Evolutionary conservation across 208 protist genomes (phyloP).

Genomic region (Strigomonas culicis): DNA sequence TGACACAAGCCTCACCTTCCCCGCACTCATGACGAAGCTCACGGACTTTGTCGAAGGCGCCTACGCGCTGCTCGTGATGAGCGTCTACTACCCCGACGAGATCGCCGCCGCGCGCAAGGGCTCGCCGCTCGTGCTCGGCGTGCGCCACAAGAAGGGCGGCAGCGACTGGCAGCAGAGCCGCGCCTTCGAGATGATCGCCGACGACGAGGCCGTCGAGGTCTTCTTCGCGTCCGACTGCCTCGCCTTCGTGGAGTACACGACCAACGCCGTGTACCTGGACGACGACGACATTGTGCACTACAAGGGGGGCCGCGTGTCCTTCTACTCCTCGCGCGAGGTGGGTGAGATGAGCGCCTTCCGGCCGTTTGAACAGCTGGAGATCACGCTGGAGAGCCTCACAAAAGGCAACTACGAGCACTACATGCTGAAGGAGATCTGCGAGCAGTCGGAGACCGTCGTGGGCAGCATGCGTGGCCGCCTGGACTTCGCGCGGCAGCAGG

Average conservation of each 20-base stretch:
- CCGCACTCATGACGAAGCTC: conserved; percentile 47
- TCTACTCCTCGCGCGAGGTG: conserved; percentile 63
- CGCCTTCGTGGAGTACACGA: conserved; percentile 93
- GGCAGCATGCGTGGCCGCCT: conserved; percentile 94
- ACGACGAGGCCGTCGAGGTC: conserved; percentile 45
- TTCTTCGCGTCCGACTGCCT: conserved; percentile 94
- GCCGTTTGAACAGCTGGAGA: conserved; percentile 48
- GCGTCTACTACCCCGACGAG: conserved; percentile 86
- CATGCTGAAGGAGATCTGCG: conserved; percentile 98
- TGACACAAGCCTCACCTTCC: conserved; percentile 42
- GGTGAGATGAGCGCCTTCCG: conserved; percentile 11
- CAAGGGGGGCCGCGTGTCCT: conserved; percentile 30
- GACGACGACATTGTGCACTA: conserved; percentile 93
- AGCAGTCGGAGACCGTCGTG: conserved; percentile 92
- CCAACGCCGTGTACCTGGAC: conserved; percentile 93
- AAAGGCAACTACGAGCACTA: conserved; percentile 94
- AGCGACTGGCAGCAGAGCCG: conserved; percentile 18
- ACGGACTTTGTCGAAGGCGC: conserved; percentile 72
- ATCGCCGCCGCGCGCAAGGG: conserved; percentile 86
- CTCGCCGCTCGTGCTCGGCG: conserved; percentile 92
- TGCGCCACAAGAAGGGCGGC: conserved; percentile 28
- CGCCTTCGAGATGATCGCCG: conserved; percentile 12
- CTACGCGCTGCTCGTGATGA: conserved; percentile 89
- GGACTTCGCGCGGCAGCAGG: conserved; percentile 47
- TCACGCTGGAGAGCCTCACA: conserved; percentile 78